phyloP scores from a whole-genome alignment of 306 rosid species.

The Luffa aegyptiaca region DNA sequence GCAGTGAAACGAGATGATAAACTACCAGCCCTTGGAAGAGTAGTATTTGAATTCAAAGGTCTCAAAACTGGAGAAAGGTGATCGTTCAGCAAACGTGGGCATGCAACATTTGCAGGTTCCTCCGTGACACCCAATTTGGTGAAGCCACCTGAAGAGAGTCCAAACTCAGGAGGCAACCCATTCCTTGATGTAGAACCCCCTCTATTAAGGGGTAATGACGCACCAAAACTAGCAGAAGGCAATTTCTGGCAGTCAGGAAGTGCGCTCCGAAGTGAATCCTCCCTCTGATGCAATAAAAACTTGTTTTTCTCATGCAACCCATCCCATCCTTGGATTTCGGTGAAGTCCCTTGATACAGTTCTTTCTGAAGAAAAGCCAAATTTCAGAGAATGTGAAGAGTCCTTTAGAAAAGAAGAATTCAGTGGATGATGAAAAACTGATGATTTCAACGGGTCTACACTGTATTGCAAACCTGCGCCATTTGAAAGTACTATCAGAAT shows the following conservation, averaged over 20 bases:
- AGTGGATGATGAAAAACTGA: slow-evolving; percentile 29
- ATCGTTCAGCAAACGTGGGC: slow-evolving; percentile 21
- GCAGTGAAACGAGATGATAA: slow-evolving; percentile 26
- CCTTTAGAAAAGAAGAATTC: slow-evolving; percentile 26
- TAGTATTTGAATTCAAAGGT: slow-evolving; percentile 16
- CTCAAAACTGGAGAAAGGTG: slow-evolving; percentile 19
- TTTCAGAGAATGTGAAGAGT: slow-evolving; percentile 24
- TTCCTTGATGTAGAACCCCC: slow-evolving; percentile 18
- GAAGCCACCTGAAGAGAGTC: slow-evolving; percentile 28
- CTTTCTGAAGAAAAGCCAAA: slow-evolving; percentile 28
- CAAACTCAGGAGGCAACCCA: slow-evolving; percentile 33
- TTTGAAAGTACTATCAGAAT: slow-evolving; percentile 25
- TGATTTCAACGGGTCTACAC: slow-evolving; percentile 26
- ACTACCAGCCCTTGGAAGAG: slow-evolving; percentile 15
- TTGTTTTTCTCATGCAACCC: slow-evolving; percentile 33
- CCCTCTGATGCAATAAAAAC: slow-evolving; percentile 23
- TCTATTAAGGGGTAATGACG: slow-evolving; percentile 16
- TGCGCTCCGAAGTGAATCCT: slow-evolving; percentile 15
- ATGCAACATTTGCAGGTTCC: slow-evolving; percentile 26
- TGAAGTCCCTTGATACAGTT: slow-evolving; percentile 23
- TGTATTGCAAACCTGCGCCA: slow-evolving; percentile 19
- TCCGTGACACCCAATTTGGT: slow-evolving; percentile 20
- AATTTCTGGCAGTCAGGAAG: slow-evolving; percentile 14
- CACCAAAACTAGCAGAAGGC: slow-evolving; percentile 9
- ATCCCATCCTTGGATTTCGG: slow-evolving; percentile 26